Base-by-base conservation (phyloP, 1,284 basidiomycete species). In the Cryptococcus sp. region DNA sequence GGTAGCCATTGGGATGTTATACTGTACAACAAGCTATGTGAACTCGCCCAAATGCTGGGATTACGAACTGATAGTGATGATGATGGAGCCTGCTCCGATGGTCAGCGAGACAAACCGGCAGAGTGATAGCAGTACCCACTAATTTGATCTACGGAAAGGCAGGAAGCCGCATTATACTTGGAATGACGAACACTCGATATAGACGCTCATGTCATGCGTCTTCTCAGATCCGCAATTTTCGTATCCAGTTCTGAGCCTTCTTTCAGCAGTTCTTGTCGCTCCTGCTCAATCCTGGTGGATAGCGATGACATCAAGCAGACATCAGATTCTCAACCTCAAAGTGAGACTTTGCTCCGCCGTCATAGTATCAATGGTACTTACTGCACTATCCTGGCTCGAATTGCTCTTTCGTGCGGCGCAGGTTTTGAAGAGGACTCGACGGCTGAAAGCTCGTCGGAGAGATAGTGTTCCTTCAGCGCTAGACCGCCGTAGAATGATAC, bases 401-500 rank as follows among this genome's bases (percentile, higher is more conserved):
- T 63, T 0, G 68, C 68, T 51, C 65, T 59, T 50, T 68, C 59
- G 41, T 64, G 62, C n/a, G 63, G 55, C 13, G 62, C 42, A 25
- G 61, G 38, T 47, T 54, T 43, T 43, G 46, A 49, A 15, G 55
- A 56, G 0, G 54, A 58, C 30, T 35, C 30, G 30, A 63, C 47
- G 20, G 54, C 41, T 3, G 47, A 50, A n/a, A 68, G 48, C 54
- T 70, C 66, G n/a, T 60, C 61, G 10, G 62, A 64, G 54, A 70
- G 67, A 60, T 63, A 67, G 23, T 63, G 62, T 49, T 70, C 67
- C 54, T 70, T 72, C 55, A 72, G 60, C 1, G 64, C 65, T 7
- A 69, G 39, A 23, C 70, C 70, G 48, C 61, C 69, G 58, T 72
- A 72, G 61, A 70, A 63, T 4, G 69, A 70, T 2, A 69, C 70